Evolutionary conservation across 768 basidiomycete species (phyloP), one percentile per base, ranked within the genome.

Genomic region (Ramaria rubella): DNA sequence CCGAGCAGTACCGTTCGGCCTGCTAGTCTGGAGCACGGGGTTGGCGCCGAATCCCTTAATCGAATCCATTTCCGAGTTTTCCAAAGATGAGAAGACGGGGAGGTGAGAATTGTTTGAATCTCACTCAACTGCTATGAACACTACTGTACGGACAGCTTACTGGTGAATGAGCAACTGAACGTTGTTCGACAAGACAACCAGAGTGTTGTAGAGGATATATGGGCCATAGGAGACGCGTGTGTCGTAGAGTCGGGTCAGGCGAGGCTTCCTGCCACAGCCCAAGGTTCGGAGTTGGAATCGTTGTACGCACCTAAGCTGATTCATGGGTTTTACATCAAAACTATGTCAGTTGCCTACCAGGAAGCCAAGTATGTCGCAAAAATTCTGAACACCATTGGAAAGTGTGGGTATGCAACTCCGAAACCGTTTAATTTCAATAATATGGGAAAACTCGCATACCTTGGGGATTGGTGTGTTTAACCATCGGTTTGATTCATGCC

Each of bases 21-120:
- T 94, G 21, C 77, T 90, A 11, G 89, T 94, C 15, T 94, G 91
- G 91, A 86, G 84, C 59, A 94, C 92, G 2, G 92, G 91, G 1
- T 74, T 94, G 2, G 79, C 88, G 5, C 82, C 89, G 3, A 94
- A 93, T 65, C 90, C 92, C 6, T 72, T 94, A 26, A 78, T 93
- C 51, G 69, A 77, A 58, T 75, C 78, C 0, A 79, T 90, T 46
- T 68, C 71, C 6, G 81, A 78, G 45, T 72, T 85, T 2, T 72
- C 76, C 64, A 90, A 89, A 64, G 75, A 89, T 58, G 70, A 74
- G 14, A 81, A 77, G 68, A 79, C 82, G 0, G 72, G 76, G 29
- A 79, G 80, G 81, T 81, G 51, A 60, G 46, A 71, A 31, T 26
- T 51, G 31, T 44, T 15, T 40, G 46, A 31, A 9, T 31, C 24